Evolutionary conservation across 148 eudicot species (phyloP).

Genomic region (Limonium bicolor): DNA sequence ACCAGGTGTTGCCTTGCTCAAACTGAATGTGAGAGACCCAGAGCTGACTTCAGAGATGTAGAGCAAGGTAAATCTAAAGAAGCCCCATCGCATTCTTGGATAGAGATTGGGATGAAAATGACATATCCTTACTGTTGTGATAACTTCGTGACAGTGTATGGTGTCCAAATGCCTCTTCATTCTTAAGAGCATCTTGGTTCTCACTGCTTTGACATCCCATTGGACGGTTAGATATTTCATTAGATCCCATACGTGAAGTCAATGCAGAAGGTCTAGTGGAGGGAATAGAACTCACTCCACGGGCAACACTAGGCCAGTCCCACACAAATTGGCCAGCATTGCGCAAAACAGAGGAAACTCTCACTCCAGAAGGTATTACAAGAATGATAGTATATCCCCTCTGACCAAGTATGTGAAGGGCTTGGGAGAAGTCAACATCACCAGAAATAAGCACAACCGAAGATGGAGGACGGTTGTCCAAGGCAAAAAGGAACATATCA

Average conservation of each 20-base stretch:
- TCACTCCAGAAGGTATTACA: constrained; percentile 61
- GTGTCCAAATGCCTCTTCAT: constrained; percentile 70
- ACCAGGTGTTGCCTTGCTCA: constrained; percentile 25
- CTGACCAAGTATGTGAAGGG: constrained; percentile 84
- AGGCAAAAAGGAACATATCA: constrained; percentile 93
- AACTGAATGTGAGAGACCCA: constrained; percentile 31
- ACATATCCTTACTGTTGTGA: constrained; percentile 26
- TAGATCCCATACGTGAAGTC: constrained; percentile 16
- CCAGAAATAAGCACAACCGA: constrained; percentile 84
- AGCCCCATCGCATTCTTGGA: constrained; percentile 22
- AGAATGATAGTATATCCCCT: constrained; percentile 80
- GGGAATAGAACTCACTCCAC: constrained; percentile 81
- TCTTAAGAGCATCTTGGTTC: constrained; percentile 32
- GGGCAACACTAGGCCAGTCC: constrained; percentile 95
- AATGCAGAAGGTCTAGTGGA: constrained; percentile 18
- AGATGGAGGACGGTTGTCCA: constrained; percentile 83
- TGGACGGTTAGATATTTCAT: constrained; percentile 25
- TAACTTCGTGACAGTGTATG: constrained; percentile 40
- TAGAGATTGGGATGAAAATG: constrained; percentile 26
- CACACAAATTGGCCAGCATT: constrained; percentile 87
- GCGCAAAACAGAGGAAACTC: constrained; percentile 72
- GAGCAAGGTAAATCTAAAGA: constrained; percentile 22
- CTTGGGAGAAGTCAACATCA: constrained; percentile 92
- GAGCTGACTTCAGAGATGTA: constrained; percentile 31
- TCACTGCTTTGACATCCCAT: constrained; percentile 31